phyloP scores from a whole-genome alignment of 2,329 filamentous ascomycete species.

The Calonectria pauciramosa region DNA sequence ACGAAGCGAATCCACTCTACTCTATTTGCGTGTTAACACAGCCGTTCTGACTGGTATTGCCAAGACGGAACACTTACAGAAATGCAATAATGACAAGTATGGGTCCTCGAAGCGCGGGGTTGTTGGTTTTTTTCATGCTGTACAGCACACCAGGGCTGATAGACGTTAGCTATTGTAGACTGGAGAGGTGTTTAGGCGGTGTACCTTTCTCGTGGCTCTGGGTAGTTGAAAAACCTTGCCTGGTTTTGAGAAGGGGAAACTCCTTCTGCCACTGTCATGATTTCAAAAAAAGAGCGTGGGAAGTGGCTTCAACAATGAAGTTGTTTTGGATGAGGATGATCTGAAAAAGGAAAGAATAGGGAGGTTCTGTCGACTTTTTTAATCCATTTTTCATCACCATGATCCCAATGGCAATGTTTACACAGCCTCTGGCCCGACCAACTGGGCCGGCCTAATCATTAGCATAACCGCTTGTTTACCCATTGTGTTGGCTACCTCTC shows the following conservation, averaged over 20 bases:
- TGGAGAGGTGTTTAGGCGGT: not conserved
- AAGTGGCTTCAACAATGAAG: not conserved
- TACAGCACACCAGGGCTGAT: not conserved
- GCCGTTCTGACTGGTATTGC: too few relatives aligned
- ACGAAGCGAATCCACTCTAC: constrained; percentile 43
- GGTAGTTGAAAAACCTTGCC: constrained; percentile 8
- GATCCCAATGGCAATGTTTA: too few relatives aligned
- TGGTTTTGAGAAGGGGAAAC: not conserved
- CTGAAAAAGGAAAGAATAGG: too few relatives aligned
- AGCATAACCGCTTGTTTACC: not conserved
- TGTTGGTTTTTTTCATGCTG: not conserved
- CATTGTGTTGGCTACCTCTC: not conserved
- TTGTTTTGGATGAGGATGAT: not conserved
- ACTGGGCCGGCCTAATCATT: not conserved
- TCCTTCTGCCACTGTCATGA: not conserved
- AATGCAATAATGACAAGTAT: constrained; percentile 5
- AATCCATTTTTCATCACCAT: not conserved
- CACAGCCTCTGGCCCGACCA: not conserved
- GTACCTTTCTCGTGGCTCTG: constrained; percentile 7
- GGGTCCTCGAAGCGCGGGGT: not conserved
- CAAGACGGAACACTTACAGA: not conserved
- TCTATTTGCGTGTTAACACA: constrained; percentile 8
- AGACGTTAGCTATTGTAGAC: not conserved
- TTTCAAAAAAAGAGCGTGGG: not conserved
- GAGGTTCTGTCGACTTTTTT: too few relatives aligned